Percentiles rank a stretch among this genome's conserved stretches.
phyloP scores from a whole-genome alignment of 495 filamentous ascomycete genomes.

The Platismatia glauca region DNA sequence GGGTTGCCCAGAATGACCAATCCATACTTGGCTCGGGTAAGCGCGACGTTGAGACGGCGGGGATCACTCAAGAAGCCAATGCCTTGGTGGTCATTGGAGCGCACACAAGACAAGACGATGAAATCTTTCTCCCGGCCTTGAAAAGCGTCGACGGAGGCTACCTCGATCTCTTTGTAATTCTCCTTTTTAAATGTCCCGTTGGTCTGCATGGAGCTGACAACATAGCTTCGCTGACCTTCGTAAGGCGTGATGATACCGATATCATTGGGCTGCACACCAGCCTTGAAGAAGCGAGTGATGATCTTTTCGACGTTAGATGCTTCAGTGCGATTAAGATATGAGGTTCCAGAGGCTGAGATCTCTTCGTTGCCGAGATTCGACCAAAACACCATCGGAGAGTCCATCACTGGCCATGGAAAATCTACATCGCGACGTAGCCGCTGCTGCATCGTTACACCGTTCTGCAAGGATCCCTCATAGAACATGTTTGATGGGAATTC shows the following conservation, averaged over 20 bases:
- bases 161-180: conserved; percentile 97
- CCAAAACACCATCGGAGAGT: conserved; percentile 99
- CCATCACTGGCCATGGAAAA: conserved; percentile 93
- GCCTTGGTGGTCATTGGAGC: conserved; percentile 97
- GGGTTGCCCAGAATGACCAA: conserved; percentile 95
- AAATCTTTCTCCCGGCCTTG: conserved; percentile 99
- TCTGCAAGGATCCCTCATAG: conserved; percentile 95
- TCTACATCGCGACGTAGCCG: conserved; percentile 88
- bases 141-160: conserved; percentile 97
- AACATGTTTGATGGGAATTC: conserved; percentile 99
- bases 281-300: conserved; percentile 97
- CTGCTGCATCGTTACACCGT: conserved; percentile 85
- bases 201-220: conserved; percentile 97
- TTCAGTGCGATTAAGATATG: conserved; percentile 95
- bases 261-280: conserved; percentile 81
- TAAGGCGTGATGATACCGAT: conserved; percentile 99
- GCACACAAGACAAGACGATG: conserved; percentile 95
- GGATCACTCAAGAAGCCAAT: conserved; percentile 99
- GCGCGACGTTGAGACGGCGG: conserved; percentile 95
- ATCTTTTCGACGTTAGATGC: conserved; percentile 97
- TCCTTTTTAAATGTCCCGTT: conserved; percentile 97
- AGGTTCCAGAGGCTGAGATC: conserved; percentile 94
- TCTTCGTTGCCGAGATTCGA: conserved; percentile 96
- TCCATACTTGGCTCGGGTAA: conserved; percentile 94
- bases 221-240: conserved; percentile 96